A percentile compares a stretch with the other conserved stretches of the same genome.
phyloP scores from a whole-genome alignment of 345 rosid species.

The Eucalyptus curtisii region DNA sequence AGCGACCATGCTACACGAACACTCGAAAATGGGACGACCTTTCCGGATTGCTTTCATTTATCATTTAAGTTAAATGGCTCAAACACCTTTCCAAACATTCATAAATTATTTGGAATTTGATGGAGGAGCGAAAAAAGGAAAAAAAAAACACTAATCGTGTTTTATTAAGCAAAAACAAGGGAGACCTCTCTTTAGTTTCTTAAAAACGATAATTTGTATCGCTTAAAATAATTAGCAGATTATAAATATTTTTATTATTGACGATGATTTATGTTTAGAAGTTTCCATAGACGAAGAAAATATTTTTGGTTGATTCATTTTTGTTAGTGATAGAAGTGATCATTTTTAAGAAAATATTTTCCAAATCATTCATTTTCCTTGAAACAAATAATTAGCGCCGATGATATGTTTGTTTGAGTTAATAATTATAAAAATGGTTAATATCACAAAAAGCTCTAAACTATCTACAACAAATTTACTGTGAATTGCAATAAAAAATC shows the following conservation, averaged over 20 bases:
- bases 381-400: fast-evolving
- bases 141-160: fast-evolving
- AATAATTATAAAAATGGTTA: no score
- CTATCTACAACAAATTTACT: fast-evolving
- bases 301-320: background rate
- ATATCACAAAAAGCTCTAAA: no score
- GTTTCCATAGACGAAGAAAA: fast-evolving
- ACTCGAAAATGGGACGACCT: background rate
- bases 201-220: fast-evolving
- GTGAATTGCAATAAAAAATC: fast-evolving
- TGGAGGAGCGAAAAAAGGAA: background rate
- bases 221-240: fast-evolving
- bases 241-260: background rate
- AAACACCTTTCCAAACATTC: background rate
- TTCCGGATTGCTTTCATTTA: background rate
- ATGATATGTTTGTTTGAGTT: background rate
- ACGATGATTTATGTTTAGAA: background rate
- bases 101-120: background rate
- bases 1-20: background rate
- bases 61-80: background rate
- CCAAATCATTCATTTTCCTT: fast-evolving
- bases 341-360: background rate
- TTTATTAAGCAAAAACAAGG: background rate
- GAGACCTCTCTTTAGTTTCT: no score
- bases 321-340: fast-evolving